Conservation (phyloP, 768 basidiomycete genomes). For the Boletus tomentosulus region DNA sequence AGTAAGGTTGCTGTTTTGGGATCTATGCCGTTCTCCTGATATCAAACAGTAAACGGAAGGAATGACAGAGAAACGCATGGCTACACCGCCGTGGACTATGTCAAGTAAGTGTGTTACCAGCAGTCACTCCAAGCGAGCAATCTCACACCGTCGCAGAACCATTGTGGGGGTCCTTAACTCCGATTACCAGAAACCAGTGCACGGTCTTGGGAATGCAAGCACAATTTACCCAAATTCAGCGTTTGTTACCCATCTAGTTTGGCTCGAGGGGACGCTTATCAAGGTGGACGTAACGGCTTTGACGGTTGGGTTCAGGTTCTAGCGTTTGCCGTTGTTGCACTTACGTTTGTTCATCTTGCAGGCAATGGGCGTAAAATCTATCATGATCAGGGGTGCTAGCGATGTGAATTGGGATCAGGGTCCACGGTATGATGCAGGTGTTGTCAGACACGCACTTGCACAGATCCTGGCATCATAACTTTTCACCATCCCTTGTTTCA, state of each 20-base stretch:
- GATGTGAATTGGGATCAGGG: slow-evolving; percentile 20
- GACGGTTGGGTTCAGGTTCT: slow-evolving; percentile 43
- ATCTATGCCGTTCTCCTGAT: slow-evolving; percentile 1
- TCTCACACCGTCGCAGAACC: slow-evolving; percentile 40
- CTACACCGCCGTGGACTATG: slow-evolving; percentile 81
- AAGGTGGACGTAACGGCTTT: slow-evolving; percentile 57
- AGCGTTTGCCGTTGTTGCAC: not conserved
- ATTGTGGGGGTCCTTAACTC: slow-evolving; percentile 68
- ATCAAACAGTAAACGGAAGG: slow-evolving; percentile 65
- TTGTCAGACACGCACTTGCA: slow-evolving; percentile 43
- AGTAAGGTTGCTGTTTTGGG: slow-evolving; percentile 26
- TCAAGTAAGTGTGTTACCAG: slow-evolving; percentile 46
- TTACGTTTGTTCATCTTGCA: slow-evolving; percentile 23
- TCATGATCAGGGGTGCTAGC: slow-evolving; percentile 39
- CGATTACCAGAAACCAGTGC: slow-evolving; percentile 44
- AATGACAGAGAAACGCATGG: slow-evolving; percentile 91
- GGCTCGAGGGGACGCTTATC: slow-evolving; percentile 61
- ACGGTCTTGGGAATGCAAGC: slow-evolving; percentile 55
- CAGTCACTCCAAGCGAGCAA: slow-evolving; percentile 1
- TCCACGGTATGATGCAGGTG: slow-evolving; percentile 42
- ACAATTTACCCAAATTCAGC: slow-evolving; percentile 72
- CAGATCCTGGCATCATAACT: slow-evolving; percentile 22
- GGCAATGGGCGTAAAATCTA: slow-evolving; percentile 58
- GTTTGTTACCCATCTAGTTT: slow-evolving; percentile 82
- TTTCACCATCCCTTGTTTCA: not conserved